Base-by-base conservation (phyloP, 1,284 basidiomycete genomes). In the Tilletia indica region DNA sequence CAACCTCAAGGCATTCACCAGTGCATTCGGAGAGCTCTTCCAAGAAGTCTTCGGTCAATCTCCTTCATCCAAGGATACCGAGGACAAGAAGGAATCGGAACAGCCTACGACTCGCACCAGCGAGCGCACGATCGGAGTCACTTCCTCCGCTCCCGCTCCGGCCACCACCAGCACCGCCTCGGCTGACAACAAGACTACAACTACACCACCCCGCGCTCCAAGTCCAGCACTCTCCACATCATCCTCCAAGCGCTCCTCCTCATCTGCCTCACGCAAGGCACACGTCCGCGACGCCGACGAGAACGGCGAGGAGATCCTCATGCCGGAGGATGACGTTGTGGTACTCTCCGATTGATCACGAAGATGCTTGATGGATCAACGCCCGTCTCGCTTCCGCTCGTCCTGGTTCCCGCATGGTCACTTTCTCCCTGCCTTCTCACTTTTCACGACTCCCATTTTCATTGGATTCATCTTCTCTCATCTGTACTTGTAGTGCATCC, bases 231-330 rank as follows among this genome's bases (percentile, higher is more conserved):
- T 64, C 16, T 64, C 61, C 34, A 38, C 9, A 5, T 8, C 51
- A 8, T 63, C 58, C 58, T 64, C 61, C 61, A 64, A 39, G 61
- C 61, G 38, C 36, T 64, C 61, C 36, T 39, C 61, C 16, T 38
- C 61, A 11, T 64, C 31, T 1, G 19, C 61, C 34, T 19, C 34
- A 34, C 31, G 36, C 34, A 39, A 11, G 34, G 61, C 61, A 4
- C 61, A 64, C 36, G 61, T 64, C 12, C 61, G 61, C 31, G 61
- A 64, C 61, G 61, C 61, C 4, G 61, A 64, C 9, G 61, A 64
- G 61, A 64, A 64, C 34, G 61, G 61, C 12, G 61, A 64, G 61
- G 61, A 64, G 34, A 64, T 64, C 61, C 61, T 64, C 3, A 34
- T 21, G 11, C 36, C 38, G 12, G 61, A 64, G 61, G 61, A 64